Base-by-base conservation (phyloP, 495 filamentous ascomycete genomes). In the Penicillium nucicola region DNA sequence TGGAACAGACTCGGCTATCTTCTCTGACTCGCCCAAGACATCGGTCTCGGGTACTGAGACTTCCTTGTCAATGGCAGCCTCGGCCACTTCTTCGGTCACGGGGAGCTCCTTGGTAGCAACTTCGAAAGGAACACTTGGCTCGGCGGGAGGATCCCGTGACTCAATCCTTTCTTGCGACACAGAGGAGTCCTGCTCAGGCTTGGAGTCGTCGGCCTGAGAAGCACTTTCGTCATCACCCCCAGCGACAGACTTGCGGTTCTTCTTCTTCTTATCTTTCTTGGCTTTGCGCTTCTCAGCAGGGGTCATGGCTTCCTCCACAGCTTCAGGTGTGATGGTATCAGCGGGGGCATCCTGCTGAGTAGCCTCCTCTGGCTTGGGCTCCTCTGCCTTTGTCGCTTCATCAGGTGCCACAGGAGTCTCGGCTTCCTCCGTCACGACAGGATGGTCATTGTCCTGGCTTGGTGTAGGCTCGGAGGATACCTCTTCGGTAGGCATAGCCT, bases 191-290 rank as follows among this genome's bases (percentile, higher is more conserved):
- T 42, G 14, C 14, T 51, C 50, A 0, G n/a, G 17, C 42, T 55
- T 44, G 15, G 58, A 36, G 39, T 64, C 55, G 11, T 61, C 57
- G 2, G 32, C 9, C 22, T 58, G 46, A n/a, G 32, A n/a, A 34
- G 44, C 36, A 32, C 37, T 23, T 12, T 34, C 42, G 12, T 63
- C 43, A 20, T 45, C 40, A 2, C 45, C 42, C 11, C 48, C 58
- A 25, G 61, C 42, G 19, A 59, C 54, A 31, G 64, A 65, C 42
- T 68, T 55, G 49, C 52, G 60, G 15, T 39, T 22, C 51, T 72
- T 65, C 37, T 72, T 65, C 37, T 63, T 62, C 51, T 59, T 62
- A 20, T 56, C 56, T 56, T 48, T 48, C 17, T 48, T 48, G 5
- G 45, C 45, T 17, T 48, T 48, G 5, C 17, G 23, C 14, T 40